phyloP scores from a whole-genome alignment of 192 early-diverging fungal species.

The Linnemannia hyalina region DNA sequence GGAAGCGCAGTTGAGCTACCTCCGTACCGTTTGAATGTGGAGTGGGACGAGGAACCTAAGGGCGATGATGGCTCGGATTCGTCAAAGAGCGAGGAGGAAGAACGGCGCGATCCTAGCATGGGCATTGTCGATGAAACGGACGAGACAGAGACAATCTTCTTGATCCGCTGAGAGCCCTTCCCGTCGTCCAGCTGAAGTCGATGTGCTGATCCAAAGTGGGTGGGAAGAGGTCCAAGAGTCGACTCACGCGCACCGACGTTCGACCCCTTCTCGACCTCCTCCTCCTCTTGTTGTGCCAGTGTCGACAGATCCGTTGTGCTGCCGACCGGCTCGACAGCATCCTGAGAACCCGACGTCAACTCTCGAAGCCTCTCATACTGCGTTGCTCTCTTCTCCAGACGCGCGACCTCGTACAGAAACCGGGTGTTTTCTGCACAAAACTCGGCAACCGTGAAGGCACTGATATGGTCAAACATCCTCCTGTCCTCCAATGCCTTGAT shows the following conservation, averaged over 20 bases:
- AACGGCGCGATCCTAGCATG: constrained; percentile 29
- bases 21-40: constrained; percentile 20
- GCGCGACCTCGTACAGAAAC: constrained; percentile 45
- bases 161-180: constrained; percentile 22
- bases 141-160: constrained; percentile 47
- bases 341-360: constrained; percentile 15
- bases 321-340: neutral
- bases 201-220: constrained; percentile 19
- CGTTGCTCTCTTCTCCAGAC: constrained; percentile 35
- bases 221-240: constrained; percentile 25
- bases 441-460: constrained; percentile 47
- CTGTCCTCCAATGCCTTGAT: constrained; percentile 30
- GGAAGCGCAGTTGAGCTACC: constrained; percentile 16
- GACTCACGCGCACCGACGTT: constrained; percentile 11
- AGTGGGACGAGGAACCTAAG: constrained; percentile 22
- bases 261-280: neutral
- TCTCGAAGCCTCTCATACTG: constrained; percentile 43
- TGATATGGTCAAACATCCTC: constrained; percentile 30
- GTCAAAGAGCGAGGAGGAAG: constrained; percentile 26
- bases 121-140: constrained; percentile 41
- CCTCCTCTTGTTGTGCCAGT: neutral
- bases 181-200: neutral
- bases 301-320: neutral
- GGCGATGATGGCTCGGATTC: constrained; percentile 54
- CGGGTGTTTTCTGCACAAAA: constrained; percentile 55